Evolutionary conservation across 2,329 filamentous ascomycete species (phyloP).

Genomic region (Akanthomyces uredinophilus): DNA sequence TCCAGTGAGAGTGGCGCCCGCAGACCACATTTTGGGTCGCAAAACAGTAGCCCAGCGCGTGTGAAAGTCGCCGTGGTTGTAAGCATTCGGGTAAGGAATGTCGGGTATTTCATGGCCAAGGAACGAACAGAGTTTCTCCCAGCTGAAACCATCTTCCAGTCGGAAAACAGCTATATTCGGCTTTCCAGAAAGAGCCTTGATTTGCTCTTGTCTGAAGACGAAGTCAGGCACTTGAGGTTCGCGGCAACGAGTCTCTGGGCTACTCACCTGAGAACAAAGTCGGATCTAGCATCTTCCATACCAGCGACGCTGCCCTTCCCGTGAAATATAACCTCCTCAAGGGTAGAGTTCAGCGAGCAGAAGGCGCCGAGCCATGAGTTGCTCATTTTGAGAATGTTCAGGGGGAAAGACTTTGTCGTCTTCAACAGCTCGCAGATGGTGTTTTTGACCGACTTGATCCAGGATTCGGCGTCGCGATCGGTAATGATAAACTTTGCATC

Average conservation of each 20-base stretch:
- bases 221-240: conserved; percentile 19
- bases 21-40: not conserved
- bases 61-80: not conserved
- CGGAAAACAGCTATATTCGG: conserved; percentile 20
- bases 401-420: not conserved
- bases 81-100: not conserved
- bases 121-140: conserved; percentile 32
- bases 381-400: conserved; percentile 13
- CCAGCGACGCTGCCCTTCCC: not conserved
- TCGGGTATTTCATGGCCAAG: conserved; percentile 17
- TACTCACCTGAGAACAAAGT: not conserved
- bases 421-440: conserved; percentile 18
- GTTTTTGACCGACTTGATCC: conserved; percentile 27
- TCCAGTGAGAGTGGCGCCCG: not conserved
- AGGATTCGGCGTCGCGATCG: conserved; percentile 30
- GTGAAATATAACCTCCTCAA: not conserved
- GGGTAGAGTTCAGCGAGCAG: not conserved
- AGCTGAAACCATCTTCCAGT: conserved; percentile 31
- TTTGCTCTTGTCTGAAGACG: conserved; percentile 22
- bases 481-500: conserved; percentile 33
- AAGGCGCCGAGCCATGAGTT: not conserved
- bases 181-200: conserved; percentile 16
- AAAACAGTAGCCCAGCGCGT: not conserved
- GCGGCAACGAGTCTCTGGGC: no score
- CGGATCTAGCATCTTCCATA: not conserved